Evolutionary conservation across 2,329 filamentous ascomycete genomes (phyloP).

Genomic region (Trichophyton schoenleinii): DNA sequence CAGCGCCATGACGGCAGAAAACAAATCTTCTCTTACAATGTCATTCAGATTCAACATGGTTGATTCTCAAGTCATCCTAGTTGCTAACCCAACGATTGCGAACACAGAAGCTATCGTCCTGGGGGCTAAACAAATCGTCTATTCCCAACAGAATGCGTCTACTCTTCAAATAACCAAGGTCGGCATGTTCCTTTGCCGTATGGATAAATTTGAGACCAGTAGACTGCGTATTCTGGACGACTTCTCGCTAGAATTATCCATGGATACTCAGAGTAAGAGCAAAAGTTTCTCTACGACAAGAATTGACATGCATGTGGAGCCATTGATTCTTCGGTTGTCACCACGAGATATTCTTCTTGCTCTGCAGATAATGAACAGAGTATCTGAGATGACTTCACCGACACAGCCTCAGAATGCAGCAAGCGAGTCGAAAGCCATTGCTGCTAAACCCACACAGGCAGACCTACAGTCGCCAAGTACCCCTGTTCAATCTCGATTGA

Average conservation of each 20-base stretch:
- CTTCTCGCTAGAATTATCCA: constrained; percentile 79
- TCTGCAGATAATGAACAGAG: constrained; percentile 81
- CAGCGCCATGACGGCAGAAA: not conserved
- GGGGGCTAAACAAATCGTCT: constrained; percentile 80
- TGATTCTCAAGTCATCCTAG: constrained; percentile 89
- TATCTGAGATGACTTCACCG: constrained; percentile 64
- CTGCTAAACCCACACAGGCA: not conserved
- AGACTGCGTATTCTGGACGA: constrained; percentile 89
- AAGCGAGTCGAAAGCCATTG: constrained; percentile 20
- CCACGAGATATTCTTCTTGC: constrained; percentile 89
- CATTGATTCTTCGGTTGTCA: constrained; percentile 77
- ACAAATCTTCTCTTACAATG: constrained; percentile 47
- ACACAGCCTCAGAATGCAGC: constrained; percentile 33
- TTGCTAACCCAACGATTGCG: constrained; percentile 80
- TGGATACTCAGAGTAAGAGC: constrained; percentile 59
- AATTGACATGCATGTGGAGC: constrained; percentile 80
- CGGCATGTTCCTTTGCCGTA: constrained; percentile 96
- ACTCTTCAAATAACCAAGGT: constrained; percentile 88
- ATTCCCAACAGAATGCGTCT: constrained; percentile 86
- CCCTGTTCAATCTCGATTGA: not conserved
- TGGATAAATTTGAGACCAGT: constrained; percentile 92
- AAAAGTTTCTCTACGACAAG: constrained; percentile 53
- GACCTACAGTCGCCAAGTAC: not conserved
- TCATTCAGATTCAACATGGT: constrained; percentile 90
- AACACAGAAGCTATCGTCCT: constrained; percentile 94